Evolutionary conservation across 1,139 yeast species (phyloP).

Genomic region (Diutina pseudorugosa): DNA sequence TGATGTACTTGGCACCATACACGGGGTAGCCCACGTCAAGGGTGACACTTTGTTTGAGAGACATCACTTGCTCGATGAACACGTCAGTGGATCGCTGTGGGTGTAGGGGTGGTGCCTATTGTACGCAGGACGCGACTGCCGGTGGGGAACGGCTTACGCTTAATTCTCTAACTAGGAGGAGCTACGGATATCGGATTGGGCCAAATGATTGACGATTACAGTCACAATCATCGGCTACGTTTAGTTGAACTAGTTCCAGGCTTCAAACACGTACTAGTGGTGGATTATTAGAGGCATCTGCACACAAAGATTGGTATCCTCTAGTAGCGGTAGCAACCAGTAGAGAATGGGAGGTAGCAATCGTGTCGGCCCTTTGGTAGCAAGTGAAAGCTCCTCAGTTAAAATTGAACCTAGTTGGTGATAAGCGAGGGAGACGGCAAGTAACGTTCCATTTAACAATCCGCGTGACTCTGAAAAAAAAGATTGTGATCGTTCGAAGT

Average conservation of each 20-base stretch:
- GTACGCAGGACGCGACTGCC: background rate
- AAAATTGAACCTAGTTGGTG: background rate
- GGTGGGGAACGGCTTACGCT: background rate
- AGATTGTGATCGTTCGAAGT: no score
- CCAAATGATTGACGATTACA: background rate
- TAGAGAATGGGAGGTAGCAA: background rate
- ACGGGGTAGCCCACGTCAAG: conserved; percentile 69
- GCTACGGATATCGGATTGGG: background rate
- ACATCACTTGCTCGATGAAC: background rate
- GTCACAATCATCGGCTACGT: background rate
- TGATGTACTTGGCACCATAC: conserved; percentile 62
- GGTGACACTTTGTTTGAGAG: conserved; percentile 1
- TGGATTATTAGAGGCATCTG: no score
- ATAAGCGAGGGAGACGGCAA: background rate
- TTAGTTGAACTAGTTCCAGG: background rate
- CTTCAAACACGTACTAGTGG: background rate
- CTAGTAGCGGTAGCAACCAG: background rate
- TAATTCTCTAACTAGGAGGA: no score
- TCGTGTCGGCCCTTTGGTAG: background rate
- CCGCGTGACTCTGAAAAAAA: background rate
- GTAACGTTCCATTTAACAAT: background rate
- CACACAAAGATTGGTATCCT: background rate
- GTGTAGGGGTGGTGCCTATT: background rate
- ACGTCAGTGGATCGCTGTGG: background rate
- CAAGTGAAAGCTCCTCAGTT: background rate